Evolutionary conservation across 352 stramenopile species (phyloP).

Genomic region (Plasmopara muralis): DNA sequence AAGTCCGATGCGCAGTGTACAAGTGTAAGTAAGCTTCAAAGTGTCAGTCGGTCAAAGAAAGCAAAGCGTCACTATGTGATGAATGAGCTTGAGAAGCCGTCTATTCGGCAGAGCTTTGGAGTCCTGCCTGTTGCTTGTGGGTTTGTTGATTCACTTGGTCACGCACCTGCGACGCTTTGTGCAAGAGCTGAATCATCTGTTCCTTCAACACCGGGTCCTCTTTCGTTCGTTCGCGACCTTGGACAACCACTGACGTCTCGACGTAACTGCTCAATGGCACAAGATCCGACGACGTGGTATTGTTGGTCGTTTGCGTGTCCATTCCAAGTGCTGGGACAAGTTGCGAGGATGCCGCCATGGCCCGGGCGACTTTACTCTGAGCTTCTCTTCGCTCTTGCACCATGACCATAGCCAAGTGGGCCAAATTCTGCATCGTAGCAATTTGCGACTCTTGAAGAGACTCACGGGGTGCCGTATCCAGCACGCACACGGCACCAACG

Average conservation of each 20-base stretch:
- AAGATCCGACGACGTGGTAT: conserved; percentile 48
- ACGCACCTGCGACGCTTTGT: conserved; percentile 75
- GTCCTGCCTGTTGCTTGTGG: conserved; percentile 50
- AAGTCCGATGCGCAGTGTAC: neutral
- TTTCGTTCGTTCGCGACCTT: conserved; percentile 29
- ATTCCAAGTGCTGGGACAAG: conserved; percentile 31
- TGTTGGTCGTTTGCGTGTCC: conserved; percentile 11
- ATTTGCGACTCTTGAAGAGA: conserved; percentile 66
- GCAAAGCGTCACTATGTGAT: conserved; percentile 13
- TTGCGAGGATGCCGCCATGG: conserved; percentile 39
- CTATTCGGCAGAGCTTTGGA: conserved; percentile 72
- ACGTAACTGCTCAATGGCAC: conserved; percentile 61
- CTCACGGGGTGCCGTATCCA: conserved; percentile 66
- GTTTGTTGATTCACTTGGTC: conserved; percentile 61
- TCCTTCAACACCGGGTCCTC: conserved; percentile 76
- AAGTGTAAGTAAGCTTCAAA: neutral
- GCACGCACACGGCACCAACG: conserved; percentile 68
- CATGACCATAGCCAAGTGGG: conserved; percentile 81
- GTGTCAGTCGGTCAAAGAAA: neutral
- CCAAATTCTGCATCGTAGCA: conserved; percentile 80
- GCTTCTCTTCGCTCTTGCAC: conserved; percentile 77
- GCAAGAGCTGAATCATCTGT: conserved; percentile 82
- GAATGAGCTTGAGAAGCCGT: conserved; percentile 9
- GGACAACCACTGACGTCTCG: conserved; percentile 45
- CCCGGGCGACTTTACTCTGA: conserved; percentile 40